Evolutionary conservation across 805 yeast species (phyloP).

Genomic region (Vanderwaltozyma tropicalis): DNA sequence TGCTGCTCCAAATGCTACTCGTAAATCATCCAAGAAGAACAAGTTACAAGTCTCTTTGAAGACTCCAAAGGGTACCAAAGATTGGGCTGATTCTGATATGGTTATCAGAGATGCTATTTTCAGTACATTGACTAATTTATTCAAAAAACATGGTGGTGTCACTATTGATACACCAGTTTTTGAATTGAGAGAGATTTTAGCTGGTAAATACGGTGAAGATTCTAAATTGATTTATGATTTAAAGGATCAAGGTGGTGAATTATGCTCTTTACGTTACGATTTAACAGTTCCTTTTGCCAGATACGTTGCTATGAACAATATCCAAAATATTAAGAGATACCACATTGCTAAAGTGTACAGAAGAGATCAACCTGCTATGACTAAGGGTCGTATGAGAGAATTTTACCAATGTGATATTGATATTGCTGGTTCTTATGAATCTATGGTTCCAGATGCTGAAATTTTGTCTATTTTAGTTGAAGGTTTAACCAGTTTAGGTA

Average conservation of each 20-base stretch:
- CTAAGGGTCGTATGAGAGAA: slow-evolving; percentile 99
- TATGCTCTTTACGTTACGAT: slow-evolving; percentile 90
- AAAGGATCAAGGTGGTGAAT: slow-evolving; percentile 98
- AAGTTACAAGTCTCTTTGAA: slow-evolving; percentile 66
- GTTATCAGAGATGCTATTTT: slow-evolving; percentile 84
- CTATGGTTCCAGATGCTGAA: slow-evolving; percentile 96
- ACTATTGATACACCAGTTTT: slow-evolving; percentile 98
- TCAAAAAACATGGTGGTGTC: slow-evolving; percentile 95
- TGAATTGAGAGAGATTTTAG: slow-evolving; percentile 85
- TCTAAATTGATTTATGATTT: slow-evolving; percentile 91
- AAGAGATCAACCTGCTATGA: slow-evolving; percentile 99
- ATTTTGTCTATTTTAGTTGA: slow-evolving; percentile 70
- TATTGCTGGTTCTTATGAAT: slow-evolving; percentile 84
- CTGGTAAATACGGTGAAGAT: slow-evolving; percentile 98
- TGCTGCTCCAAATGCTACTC: slow-evolving; percentile 14
- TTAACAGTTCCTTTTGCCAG: slow-evolving; percentile 98
- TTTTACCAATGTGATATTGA: slow-evolving; percentile 98
- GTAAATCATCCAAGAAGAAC: slow-evolving; percentile 21
- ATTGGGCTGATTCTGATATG: slow-evolving; percentile 98
- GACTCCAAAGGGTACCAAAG: slow-evolving; percentile 95
- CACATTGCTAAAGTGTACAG: slow-evolving; percentile 98
- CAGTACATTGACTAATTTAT: slow-evolving; percentile 55
- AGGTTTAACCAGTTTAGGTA: slow-evolving; percentile 76
- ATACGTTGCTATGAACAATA: slow-evolving; percentile 90
- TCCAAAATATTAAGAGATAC: slow-evolving; percentile 81